Evolutionary conservation across 148 eudicot genomes (phyloP).

Genomic region (Beta vulgaris): DNA sequence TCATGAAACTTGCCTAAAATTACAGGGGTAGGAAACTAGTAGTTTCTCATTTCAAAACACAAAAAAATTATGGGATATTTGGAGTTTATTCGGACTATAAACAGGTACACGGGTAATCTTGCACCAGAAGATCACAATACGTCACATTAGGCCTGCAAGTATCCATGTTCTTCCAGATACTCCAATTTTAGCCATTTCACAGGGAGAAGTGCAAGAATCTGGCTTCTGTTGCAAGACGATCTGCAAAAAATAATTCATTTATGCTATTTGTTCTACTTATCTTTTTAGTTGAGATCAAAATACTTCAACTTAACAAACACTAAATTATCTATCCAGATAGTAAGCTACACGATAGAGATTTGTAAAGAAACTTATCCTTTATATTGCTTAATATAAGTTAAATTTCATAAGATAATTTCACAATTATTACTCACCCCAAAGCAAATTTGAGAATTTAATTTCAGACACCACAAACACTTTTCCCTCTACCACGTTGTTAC

Average conservation of each 20-base stretch:
- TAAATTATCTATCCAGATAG: too few species aligned
- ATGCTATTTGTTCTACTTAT: too few species aligned
- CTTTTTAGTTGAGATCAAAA: too few species aligned
- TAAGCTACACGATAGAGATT: too few species aligned
- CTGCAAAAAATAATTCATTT: slow-evolving; percentile 40
- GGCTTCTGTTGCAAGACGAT: slow-evolving; percentile 56
- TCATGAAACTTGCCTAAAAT: neutral
- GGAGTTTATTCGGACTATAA: slow-evolving; percentile 10
- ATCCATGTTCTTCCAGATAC: slow-evolving; percentile 74
- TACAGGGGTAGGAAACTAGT: slow-evolving; percentile 28
- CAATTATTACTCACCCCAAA: too few species aligned
- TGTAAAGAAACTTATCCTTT: too few species aligned
- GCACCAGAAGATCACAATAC: neutral
- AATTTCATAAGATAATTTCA: too few species aligned
- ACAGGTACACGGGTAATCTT: slow-evolving; percentile 1
- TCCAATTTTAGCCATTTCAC: slow-evolving; percentile 65
- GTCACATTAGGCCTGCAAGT: slow-evolving; percentile 47
- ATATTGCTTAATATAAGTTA: too few species aligned
- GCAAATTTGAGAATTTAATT: too few species aligned
- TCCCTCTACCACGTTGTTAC: too few species aligned
- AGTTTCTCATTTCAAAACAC: slow-evolving; percentile 19
- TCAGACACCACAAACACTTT: too few species aligned
- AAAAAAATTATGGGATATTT: neutral
- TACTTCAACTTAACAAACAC: too few species aligned
- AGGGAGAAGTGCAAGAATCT: slow-evolving; percentile 55